Conservation (phyloP, 257 asterid genomes). For the Nicotiana undulata region DNA sequence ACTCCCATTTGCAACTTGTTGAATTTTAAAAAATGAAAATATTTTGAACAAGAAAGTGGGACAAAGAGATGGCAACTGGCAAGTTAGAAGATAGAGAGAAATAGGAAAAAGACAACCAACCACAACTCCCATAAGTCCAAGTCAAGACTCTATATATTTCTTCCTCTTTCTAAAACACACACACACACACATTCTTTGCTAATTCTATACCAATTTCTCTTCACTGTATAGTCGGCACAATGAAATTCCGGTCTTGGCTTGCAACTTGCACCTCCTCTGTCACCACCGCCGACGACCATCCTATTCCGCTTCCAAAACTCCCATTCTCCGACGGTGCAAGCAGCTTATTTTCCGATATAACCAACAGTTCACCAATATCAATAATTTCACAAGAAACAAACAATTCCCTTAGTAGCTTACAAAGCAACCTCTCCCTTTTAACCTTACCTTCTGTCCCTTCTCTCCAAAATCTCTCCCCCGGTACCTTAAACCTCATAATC, state of each 20-base stretch:
- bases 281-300: slow-evolving; percentile 14
- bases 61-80: not conserved
- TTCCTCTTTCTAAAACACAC: not conserved
- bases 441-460: slow-evolving; percentile 83
- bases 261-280: slow-evolving; percentile 44
- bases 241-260: slow-evolving; percentile 56
- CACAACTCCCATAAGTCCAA: not conserved
- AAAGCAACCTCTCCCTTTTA: slow-evolving; percentile 55
- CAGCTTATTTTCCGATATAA: slow-evolving; percentile 28
- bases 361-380: slow-evolving; percentile 28
- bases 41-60: not conserved
- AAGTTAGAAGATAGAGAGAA: not conserved
- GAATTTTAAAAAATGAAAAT: not conserved
- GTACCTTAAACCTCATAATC: slow-evolving; percentile 23
- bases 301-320: not conserved
- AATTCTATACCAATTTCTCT: slow-evolving; percentile 9
- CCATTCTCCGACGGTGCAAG: slow-evolving; percentile 12
- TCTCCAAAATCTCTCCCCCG: slow-evolving; percentile 49
- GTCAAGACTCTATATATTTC: not conserved
- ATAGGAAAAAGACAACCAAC: not conserved
- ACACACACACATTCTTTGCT: not conserved
- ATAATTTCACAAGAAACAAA: slow-evolving; percentile 30
- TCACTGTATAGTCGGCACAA: slow-evolving; percentile 15
- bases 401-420: slow-evolving; percentile 33
- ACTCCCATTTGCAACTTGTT: not conserved